Evolutionary conservation across 768 basidiomycete species (phyloP).

Genomic region (Cubamyces lactineus): DNA sequence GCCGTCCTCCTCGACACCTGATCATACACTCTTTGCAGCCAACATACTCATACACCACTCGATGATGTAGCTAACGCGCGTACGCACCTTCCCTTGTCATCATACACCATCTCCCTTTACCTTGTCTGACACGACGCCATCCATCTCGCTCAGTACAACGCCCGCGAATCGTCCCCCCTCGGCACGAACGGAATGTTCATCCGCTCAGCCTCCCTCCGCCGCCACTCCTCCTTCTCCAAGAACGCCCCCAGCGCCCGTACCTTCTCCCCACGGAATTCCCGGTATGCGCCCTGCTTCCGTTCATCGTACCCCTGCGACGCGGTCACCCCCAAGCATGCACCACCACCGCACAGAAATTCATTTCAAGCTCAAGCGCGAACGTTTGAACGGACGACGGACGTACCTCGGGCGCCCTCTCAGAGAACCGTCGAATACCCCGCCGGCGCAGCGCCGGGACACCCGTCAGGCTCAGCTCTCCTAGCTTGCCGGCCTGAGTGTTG

Average conservation of each 20-base stretch:
- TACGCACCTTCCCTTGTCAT: background rate
- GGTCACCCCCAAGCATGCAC: background rate
- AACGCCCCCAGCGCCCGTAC: conserved; percentile 64
- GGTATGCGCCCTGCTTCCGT: conserved; percentile 71
- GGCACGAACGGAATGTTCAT: conserved; percentile 60
- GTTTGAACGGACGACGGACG: conserved; percentile 35
- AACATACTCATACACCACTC: background rate
- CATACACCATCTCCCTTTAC: background rate
- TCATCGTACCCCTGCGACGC: conserved; percentile 58
- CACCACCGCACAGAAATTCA: background rate
- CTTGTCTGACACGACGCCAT: background rate
- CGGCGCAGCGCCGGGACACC: conserved; percentile 77
- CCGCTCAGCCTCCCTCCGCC: conserved; percentile 60
- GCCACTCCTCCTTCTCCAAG: conserved; percentile 68
- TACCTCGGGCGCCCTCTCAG: conserved; percentile 68
- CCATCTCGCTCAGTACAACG: conserved; percentile 53
- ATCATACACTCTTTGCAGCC: background rate
- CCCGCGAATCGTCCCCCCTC: conserved; percentile 65
- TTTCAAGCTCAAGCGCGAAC: background rate
- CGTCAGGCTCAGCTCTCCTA: conserved; percentile 79
- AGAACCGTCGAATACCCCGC: conserved; percentile 74
- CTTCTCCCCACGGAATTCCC: conserved; percentile 78
- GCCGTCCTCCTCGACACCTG: background rate
- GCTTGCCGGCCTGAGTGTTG: conserved; percentile 32
- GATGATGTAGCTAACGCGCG: background rate